Evolutionary conservation across 768 basidiomycete genomes (phyloP).

Genomic region (Tricholomella constricta): DNA sequence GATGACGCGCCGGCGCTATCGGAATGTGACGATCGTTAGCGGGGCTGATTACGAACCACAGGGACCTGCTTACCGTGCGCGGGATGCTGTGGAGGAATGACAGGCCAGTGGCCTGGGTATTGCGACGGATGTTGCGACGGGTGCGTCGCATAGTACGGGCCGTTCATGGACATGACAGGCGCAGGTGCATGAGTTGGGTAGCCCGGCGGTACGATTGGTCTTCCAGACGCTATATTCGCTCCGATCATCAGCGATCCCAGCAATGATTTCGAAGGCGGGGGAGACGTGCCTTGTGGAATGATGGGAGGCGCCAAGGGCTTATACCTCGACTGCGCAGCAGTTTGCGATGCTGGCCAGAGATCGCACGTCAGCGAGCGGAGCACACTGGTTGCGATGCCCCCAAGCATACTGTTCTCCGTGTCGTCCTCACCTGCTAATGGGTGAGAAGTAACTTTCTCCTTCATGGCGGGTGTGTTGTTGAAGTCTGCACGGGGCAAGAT

Average conservation of each 20-base stretch:
- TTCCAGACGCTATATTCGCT: background rate
- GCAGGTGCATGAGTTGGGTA: background rate
- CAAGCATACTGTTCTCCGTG: constrained; percentile 22
- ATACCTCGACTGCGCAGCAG: constrained; percentile 8
- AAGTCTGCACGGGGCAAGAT: constrained; percentile 6
- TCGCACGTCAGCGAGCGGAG: constrained; percentile 22
- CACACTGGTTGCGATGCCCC: constrained; percentile 16
- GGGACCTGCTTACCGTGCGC: constrained; percentile 1
- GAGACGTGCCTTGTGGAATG: constrained; percentile 1
- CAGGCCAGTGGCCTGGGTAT: background rate
- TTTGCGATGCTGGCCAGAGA: constrained; percentile 21
- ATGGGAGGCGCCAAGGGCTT: background rate
- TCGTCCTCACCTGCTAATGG: constrained; percentile 12
- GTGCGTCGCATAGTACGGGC: background rate
- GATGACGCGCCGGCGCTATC: background rate
- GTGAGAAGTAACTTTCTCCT: constrained; percentile 17
- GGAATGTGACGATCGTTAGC: background rate
- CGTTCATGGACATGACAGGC: background rate
- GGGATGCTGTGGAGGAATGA: background rate
- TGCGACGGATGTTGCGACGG: background rate
- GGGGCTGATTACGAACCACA: background rate
- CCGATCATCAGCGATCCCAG: constrained; percentile 23
- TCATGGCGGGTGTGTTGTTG: constrained; percentile 13
- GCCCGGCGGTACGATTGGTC: background rate
- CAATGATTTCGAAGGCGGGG: background rate